Base-by-base conservation (phyloP, 1,284 basidiomycete species). In the Prillingera fragicola region DNA sequence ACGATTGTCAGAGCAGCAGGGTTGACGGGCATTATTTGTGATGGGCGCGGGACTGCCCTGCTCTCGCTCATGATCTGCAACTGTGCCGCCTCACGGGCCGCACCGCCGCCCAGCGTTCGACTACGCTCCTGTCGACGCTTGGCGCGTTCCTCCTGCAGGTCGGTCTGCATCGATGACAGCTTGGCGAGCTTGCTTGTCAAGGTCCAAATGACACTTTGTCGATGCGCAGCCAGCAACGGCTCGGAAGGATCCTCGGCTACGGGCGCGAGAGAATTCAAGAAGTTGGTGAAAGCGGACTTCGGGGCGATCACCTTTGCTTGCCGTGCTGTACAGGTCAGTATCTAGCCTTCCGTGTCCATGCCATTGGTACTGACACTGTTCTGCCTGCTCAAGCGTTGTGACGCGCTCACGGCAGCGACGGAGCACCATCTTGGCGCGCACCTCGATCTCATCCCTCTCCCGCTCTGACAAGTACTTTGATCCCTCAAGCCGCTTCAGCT, bases 371-470 rank as follows among this genome's bases (percentile, higher is more conserved):
- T 52, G 40, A 76, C 75, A 55, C 35, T 73, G 69, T 51, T 79
- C 77, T 14, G 66, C 65, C 25, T 62, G 59, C 47, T 78, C 77
- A 25, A 79, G 63, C 43, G 71, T 60, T 32, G 65, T 61, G 17
- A 78, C 72, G 12, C 75, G 61, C 34, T 76, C 74, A 6, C 75
- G 68, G 45, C 73, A 76, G 50, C 70, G 63, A 52, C 76, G 70
- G 35, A 79, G 53, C 6, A 76, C 72, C 52, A 78, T 70, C 52
- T 75, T 75, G 23, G 74, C 73, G 50, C 75, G 70, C 41, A 75
- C 69, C 62, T 79, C 77, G 43, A 79, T 75, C 65, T 79, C 77
- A 54, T 79, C 78, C 38, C 77, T 62, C 52, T 79, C 77, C 15
- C 69, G 62, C 42, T 79, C 77, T 4, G 57, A 74, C 8, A 79